Evolutionary conservation across 1,284 basidiomycete species (phyloP).

Genomic region (Puccinia polysora): DNA sequence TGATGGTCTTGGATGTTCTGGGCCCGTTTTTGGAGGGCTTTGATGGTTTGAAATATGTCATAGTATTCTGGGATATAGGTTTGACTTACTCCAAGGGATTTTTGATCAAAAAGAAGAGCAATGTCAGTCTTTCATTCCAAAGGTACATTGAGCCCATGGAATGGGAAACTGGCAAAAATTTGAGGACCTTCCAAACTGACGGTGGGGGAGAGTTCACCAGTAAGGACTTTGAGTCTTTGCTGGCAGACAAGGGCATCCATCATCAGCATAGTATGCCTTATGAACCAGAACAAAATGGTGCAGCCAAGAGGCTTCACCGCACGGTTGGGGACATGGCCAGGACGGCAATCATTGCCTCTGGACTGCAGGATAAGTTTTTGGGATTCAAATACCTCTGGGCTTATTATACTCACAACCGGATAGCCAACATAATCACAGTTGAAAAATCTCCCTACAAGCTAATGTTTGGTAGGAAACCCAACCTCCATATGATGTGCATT

Average conservation of each 20-base stretch:
- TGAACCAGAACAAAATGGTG: background rate
- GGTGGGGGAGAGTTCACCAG: background rate
- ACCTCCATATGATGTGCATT: background rate
- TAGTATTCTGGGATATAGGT: constrained; percentile 2
- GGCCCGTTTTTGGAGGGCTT: background rate
- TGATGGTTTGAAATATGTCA: background rate
- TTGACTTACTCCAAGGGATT: background rate
- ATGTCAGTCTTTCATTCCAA: background rate
- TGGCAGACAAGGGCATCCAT: background rate
- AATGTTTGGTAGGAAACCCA: background rate
- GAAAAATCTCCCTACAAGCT: background rate
- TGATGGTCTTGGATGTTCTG: constrained; percentile 1
- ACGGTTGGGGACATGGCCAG: background rate
- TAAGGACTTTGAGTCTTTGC: background rate
- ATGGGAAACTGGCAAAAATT: background rate
- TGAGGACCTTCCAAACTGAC: background rate
- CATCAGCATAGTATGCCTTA: background rate
- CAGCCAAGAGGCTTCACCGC: background rate
- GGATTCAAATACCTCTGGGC: background rate
- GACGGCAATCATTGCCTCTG: background rate
- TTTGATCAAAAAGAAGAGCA: background rate
- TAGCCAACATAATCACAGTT: background rate
- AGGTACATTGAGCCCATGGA: background rate
- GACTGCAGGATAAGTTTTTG: background rate
- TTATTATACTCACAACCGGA: background rate